Evolutionary conservation across 495 filamentous ascomycete genomes (phyloP).

Genomic region (Hamigera avellanea): DNA sequence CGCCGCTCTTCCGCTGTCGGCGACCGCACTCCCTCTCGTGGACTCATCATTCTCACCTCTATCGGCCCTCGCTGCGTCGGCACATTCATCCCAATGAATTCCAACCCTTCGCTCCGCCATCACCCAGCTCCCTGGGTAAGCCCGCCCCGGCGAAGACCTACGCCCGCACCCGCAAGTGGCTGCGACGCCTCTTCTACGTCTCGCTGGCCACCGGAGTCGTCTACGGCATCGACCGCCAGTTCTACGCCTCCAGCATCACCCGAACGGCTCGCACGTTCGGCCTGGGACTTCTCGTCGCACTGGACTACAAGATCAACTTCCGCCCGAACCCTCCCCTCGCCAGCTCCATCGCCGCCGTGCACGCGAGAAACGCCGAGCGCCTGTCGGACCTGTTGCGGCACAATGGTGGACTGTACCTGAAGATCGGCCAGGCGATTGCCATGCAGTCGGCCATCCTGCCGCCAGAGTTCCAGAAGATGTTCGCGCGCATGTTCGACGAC

Average conservation of each 20-base stretch:
- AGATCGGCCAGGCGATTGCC: constrained; percentile 95
- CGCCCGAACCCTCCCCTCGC: constrained; percentile 58
- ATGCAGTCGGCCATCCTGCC: constrained; percentile 95
- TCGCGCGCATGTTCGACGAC: constrained; percentile 93
- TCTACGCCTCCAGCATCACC: constrained; percentile 66
- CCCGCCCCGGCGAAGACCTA: constrained; percentile 54
- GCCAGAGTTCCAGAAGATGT: constrained; percentile 91
- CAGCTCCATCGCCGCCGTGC: constrained; percentile 57
- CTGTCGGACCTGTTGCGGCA: constrained; percentile 64
- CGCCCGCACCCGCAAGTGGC: constrained; percentile 59
- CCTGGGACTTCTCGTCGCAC: constrained; percentile 65
- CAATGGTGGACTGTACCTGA: constrained; percentile 92
- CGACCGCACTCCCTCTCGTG: constrained; percentile 5
- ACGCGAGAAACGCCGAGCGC: constrained; percentile 70
- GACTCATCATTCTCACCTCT: constrained; percentile 1
- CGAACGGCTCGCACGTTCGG: constrained; percentile 75
- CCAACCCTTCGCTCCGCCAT: constrained; percentile 67
- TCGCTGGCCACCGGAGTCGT: constrained; percentile 43
- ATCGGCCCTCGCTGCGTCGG: constrained; percentile 9
- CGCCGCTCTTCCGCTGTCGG: constrained; percentile 14
- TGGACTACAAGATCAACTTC: constrained; percentile 97
- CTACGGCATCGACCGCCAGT: constrained; percentile 57
- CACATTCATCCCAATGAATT: constrained; percentile 31
- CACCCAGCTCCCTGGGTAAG: constrained; percentile 67
- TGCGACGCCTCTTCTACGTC: constrained; percentile 56